Percentiles rank a stretch among this genome's conserved stretches.
phyloP scores from a whole-genome alignment of 2,329 filamentous ascomycete species.

The Cladosporium velox region DNA sequence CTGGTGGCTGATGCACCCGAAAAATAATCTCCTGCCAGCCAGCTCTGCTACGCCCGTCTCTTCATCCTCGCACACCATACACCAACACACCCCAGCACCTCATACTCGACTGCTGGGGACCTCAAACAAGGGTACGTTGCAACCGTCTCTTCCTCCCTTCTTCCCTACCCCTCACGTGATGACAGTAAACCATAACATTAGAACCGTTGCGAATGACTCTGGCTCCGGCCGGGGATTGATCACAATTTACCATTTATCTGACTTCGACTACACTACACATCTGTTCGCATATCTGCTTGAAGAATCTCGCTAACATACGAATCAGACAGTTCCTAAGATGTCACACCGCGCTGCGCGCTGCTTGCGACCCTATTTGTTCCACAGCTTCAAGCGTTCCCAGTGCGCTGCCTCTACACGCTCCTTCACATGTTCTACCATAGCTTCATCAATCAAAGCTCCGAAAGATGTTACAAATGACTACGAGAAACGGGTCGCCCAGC shows the following conservation, averaged over 20 bases:
- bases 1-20: not conserved
- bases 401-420: constrained; percentile 50
- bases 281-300: not conserved
- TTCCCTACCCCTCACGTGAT: constrained; percentile 11
- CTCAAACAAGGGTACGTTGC: constrained; percentile 9
- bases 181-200: constrained; percentile 38
- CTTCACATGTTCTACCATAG: constrained; percentile 39
- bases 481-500: constrained; percentile 56
- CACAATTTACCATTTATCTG: constrained; percentile 48
- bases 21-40: not conserved
- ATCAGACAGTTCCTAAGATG: constrained; percentile 25
- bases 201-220: constrained; percentile 72
- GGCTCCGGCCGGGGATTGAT: constrained; percentile 52
- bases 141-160: not conserved
- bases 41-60: not conserved
- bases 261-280: constrained; percentile 48
- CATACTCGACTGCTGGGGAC: constrained; percentile 12
- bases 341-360: constrained; percentile 48
- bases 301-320: constrained; percentile 3
- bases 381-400: constrained; percentile 35
- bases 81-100: constrained; percentile 13
- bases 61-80: not conserved
- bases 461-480: constrained; percentile 41
- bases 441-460: constrained; percentile 32
- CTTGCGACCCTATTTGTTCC: constrained; percentile 58